phyloP scores from a whole-genome alignment of 2,329 filamentous ascomycete species.

The Epichloe baconii region DNA sequence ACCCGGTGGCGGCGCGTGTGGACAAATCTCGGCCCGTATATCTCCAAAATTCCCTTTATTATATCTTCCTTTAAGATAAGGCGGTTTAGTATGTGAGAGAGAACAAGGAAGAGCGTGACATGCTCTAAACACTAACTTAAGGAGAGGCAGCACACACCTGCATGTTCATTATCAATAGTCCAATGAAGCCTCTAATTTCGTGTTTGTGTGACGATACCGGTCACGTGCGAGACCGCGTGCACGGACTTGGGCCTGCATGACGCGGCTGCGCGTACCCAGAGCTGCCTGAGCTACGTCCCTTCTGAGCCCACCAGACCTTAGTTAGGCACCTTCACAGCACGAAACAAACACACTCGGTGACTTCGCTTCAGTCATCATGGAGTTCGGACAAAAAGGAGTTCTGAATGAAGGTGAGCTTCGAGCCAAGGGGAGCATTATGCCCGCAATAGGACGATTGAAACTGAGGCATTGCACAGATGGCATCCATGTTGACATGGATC shows the following conservation, averaged over 20 bases:
- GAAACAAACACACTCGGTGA: too few species aligned
- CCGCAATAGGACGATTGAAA: neutral
- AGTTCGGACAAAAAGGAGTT: slow-evolving; percentile 48
- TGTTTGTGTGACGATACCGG: neutral
- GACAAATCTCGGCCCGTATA: too few species aligned
- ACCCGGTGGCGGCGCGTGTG: too few species aligned
- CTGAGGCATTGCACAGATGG: slow-evolving; percentile 55
- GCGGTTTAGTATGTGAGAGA: too few species aligned
- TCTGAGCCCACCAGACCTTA: slow-evolving; percentile 10
- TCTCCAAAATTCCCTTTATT: too few species aligned
- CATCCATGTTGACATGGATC: slow-evolving; percentile 98
- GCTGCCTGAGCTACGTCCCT: slow-evolving; percentile 32
- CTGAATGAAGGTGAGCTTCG: slow-evolving; percentile 45
- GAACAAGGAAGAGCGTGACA: too few species aligned
- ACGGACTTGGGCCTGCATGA: slow-evolving; percentile 6
- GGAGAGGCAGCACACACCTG: too few species aligned
- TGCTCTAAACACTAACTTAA: too few species aligned
- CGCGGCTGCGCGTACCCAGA: slow-evolving; percentile 30
- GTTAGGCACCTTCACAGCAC: neutral
- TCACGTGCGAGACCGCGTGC: slow-evolving; percentile 14
- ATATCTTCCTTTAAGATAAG: too few species aligned
- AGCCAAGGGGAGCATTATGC: neutral
- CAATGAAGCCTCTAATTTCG: neutral
- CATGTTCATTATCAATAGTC: neutral
- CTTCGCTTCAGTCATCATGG: slow-evolving; percentile 30